Percentiles rank a stretch among this genome's conserved stretches.
These are phyloP conservation scores for Arbutus unedo DNA, from an alignment of 148 eudicot species.

Conservation along the genomic window DNA sequence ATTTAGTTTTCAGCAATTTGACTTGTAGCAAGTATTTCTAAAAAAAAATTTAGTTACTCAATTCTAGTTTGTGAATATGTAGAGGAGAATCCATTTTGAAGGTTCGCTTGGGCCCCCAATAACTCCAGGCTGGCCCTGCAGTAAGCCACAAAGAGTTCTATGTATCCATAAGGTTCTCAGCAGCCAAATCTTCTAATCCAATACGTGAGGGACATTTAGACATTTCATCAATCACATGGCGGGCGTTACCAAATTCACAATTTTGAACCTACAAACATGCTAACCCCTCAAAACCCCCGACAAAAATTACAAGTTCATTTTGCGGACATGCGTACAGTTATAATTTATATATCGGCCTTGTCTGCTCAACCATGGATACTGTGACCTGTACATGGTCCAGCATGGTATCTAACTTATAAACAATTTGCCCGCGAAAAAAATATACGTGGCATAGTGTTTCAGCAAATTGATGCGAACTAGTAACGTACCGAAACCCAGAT, in stretches of 20 bases:
- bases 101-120: neutral
- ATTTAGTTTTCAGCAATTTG: neutral
- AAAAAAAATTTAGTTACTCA: neutral
- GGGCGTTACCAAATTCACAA: neutral
- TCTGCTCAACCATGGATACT: neutral
- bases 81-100: neutral
- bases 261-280: no score
- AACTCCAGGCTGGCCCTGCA: neutral
- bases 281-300: no score
- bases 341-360: neutral
- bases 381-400: no score
- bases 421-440: no score
- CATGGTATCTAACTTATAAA: no score
- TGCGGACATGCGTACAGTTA: no score
- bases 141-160: neutral
- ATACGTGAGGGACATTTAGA: neutral
- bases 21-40: neutral
- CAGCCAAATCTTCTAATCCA: neutral
- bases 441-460: no score
- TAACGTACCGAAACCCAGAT: no score
- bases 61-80: neutral
- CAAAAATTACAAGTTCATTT: no score
- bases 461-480: no score
- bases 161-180: neutral
- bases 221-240: slow-evolving; percentile 28